Evolutionary conservation across 208 protist species (phyloP), one percentile per base, ranked within the genome.

Genomic region (Leishmania arabica): DNA sequence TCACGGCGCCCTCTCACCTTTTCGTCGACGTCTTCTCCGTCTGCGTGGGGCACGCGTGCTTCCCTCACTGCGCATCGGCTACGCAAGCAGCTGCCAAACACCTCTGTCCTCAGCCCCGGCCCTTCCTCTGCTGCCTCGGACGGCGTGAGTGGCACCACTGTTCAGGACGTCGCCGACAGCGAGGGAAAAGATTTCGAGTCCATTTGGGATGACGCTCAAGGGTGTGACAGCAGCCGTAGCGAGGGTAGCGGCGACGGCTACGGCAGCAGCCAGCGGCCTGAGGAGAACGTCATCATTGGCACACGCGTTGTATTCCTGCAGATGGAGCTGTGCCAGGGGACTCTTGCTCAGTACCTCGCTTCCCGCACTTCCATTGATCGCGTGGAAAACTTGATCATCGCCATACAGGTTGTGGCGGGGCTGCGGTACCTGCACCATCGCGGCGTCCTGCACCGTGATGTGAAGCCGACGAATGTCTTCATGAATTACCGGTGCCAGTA

Each of bases 381-480:
- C 3, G 74, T 96, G 1, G 88, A 92, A 56, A 98, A 98, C 77
- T 80, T 96, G 65, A 75, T 96, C n/a, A 94, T 98, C 64, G 51
- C 84, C 15, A 60, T 95, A 24, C 89, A 98, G 75, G 73, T 97
- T 4, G 75, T 95, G 40, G 40, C 78, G 0, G 95, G 88, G 0
- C 78, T 98, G 69, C 88, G 78, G 3, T 95, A 96, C 82, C 78
- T 98, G 78, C 95, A 98, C 75, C 69, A 80, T 4, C 78, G 75
- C 68, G 87, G 89, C 45, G 83, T 93, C 64, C 77, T 98, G 51
- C 95, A 98, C 83, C 92, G 95, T 15, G 95, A 98, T 78, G 37
- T 98, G 47, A 98, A 98, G 86, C 93, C 95, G 15, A 91, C 88
- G 11, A 98, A 98, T 77, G 84, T 98, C 70, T 95, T 98, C 49